Evolutionary conservation across 2,329 filamentous ascomycete genomes (phyloP), one percentile per base, ranked within the genome.

Genomic region (Ceratocystis colombiana): DNA sequence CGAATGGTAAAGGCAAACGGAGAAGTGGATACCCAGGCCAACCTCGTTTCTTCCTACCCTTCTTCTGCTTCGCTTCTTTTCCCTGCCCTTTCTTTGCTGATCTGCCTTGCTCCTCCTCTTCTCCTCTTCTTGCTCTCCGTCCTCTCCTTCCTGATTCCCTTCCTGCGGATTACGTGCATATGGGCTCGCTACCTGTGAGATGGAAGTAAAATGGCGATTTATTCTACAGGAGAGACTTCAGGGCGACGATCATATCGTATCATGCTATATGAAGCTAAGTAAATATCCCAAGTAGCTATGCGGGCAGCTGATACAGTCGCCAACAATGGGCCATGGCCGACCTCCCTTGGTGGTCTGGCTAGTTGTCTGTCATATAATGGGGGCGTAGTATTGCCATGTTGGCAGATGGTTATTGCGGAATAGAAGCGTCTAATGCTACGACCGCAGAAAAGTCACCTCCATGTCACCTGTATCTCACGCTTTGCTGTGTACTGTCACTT

Each of bases 91-190:
- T n/a, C 20, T 20, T 6, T 15, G 10, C 37, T 41, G 37, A 41
- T 12, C 37, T 12, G 37, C 37, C 37, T 4, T 41, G 37, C 37
- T 53, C 3, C 20, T 28, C 7, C 12, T 53, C 17, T 48, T 48
- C 10, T 53, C 7, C 8, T 53, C 20, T 53, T 53, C 22, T 15
- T 53, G 46, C 46, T 10, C 8, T 37, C 33, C 10, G 8, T 12
- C 37, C 10, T 37, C 8, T 41, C 37, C 22, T 53, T 53, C 7
- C 48, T 28, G 17, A n/a, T 15, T 48, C 17, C n/a, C 48, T 25
- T 53, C 48, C 48, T 15, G 15, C 12, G 48, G 17, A 53, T 53
- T 53, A 53, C 48, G 7, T 53, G 48, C 48, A 53, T 53, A 53
- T 53, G 17, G 48, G 20, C 25, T 53, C 48, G 48, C 48, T 53